Percentiles rank a stretch among this genome's conserved stretches.
Evolutionary conservation across 2,329 filamentous ascomycete genomes (phyloP).

Genomic region (Elsinoe batatas): DNA sequence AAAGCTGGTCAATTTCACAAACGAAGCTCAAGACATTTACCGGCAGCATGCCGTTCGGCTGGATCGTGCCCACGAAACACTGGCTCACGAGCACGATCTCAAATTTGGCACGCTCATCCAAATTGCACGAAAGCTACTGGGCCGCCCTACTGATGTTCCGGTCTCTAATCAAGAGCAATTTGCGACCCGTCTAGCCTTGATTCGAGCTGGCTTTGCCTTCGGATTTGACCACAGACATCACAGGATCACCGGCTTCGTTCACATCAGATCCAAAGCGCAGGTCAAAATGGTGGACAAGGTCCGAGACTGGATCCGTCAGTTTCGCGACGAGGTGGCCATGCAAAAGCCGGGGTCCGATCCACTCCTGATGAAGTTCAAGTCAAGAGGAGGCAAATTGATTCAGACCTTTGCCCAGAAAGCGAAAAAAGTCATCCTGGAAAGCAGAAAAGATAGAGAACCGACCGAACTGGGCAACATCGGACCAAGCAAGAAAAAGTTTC

Average conservation of each 20-base stretch:
- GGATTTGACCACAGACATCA: conserved; percentile 41
- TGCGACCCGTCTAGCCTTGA: conserved; percentile 58
- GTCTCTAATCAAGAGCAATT: conserved; percentile 43
- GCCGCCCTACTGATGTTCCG: conserved; percentile 21
- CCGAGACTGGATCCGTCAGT: conserved; percentile 44
- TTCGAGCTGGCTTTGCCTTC: conserved; percentile 53
- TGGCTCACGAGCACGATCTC: conserved; percentile 36
- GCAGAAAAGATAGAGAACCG: conserved; percentile 30
- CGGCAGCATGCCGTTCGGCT: conserved; percentile 36
- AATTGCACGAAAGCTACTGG: conserved; percentile 36
- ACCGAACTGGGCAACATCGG: conserved; percentile 28
- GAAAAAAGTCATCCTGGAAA: conserved; percentile 30
- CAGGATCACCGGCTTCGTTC: conserved; percentile 50
- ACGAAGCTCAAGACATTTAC: conserved; percentile 39
- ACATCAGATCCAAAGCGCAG: conserved; percentile 49
- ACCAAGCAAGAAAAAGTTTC: conserved; percentile 27
- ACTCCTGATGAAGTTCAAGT: background rate
- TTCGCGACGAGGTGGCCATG: conserved; percentile 38
- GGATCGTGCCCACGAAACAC: conserved; percentile 39
- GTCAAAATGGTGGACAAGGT: conserved; percentile 43
- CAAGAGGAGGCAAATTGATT: conserved; percentile 21
- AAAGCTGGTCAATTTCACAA: conserved; percentile 35
- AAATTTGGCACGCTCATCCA: conserved; percentile 39
- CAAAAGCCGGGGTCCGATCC: conserved; percentile 14
- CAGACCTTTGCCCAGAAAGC: conserved; percentile 34